Base-by-base conservation (phyloP, 331 rosid genomes). In the Malus hybrid region DNA sequence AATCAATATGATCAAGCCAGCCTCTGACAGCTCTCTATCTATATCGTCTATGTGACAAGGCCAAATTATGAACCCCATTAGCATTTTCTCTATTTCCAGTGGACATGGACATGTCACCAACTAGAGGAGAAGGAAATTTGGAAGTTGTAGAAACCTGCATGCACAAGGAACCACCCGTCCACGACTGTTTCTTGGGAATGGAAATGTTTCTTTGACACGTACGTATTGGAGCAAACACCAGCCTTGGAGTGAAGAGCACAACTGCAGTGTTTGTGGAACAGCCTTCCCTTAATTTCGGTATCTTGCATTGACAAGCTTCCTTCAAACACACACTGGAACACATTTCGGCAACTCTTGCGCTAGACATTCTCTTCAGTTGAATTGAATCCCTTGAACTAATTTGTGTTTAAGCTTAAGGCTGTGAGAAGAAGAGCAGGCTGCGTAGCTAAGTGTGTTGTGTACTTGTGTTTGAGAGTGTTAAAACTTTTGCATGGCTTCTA, bases 181-280 rank as follows among this genome's bases (percentile, higher is more conserved):
- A 31, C n/a, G 48, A 31, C 9, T 70, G 46, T 70, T 70, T 70
- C 74, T 52, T 31, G 11, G 80, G 82, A 44, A 85, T 76, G 1
- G 80, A 73, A 69, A 85, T 34, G 10, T 22, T 73, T 2, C 72
- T 79, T 5, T 56, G 80, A 65, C 83, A 1, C 9, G 39, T 7
- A 48, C 1, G 20, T 8, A 56, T 18, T 56, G 13, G 69, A 34
- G 67, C 72, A 72, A 14, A 8, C 48, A 56, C 69, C 64, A 3
- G 31, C 48, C 34, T 79, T 76, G 28, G 67, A 50, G 46, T 85
- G 84, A 33, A 85, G 66, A 5, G 80, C 84, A 72, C 82, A 85
- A 13, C 77, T 66, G 65, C 86, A 85, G 66, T 79, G 68, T 44
- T 76, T 50, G 44, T 82, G 86, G 73, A 79, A 82, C 6, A 84